phyloP scores from a whole-genome alignment of 1,284 basidiomycete species.

The Sanguinoderma infundibulare region DNA sequence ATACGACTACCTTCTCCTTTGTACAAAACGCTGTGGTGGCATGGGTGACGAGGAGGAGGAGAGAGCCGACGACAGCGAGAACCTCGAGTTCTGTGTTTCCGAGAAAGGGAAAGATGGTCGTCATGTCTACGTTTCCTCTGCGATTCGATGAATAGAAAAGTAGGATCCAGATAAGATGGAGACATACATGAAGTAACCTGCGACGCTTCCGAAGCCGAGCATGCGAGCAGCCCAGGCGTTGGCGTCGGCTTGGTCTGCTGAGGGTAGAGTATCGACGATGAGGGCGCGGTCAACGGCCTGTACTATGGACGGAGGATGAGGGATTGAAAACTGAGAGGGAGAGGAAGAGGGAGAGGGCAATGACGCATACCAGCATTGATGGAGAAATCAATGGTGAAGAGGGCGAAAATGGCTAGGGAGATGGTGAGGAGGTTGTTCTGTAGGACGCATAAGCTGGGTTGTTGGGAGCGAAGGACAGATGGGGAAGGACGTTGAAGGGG shows the following conservation, averaged over 20 bases:
- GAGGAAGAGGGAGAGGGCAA: too few relatives aligned
- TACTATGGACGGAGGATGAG: slow-evolving; percentile 45
- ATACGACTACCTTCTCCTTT: slow-evolving; percentile 77
- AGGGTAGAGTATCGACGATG: slow-evolving; percentile 72
- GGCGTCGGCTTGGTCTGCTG: slow-evolving; percentile 79
- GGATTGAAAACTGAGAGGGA: background rate
- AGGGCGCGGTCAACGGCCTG: slow-evolving; percentile 86
- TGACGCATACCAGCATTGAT: slow-evolving; percentile 78
- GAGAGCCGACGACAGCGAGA: slow-evolving; percentile 59
- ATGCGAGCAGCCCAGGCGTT: slow-evolving; percentile 97
- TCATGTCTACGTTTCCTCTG: slow-evolving; percentile 79
- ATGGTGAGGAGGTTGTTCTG: slow-evolving; percentile 74
- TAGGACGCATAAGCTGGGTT: background rate
- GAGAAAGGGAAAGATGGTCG: slow-evolving; percentile 66
- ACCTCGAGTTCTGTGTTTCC: slow-evolving; percentile 83
- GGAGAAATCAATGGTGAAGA: slow-evolving; percentile 92
- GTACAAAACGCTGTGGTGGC: slow-evolving; percentile 66
- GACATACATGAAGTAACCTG: slow-evolving; percentile 86
- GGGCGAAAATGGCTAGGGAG: slow-evolving; percentile 80
- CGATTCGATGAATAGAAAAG: background rate
- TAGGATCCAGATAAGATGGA: background rate
- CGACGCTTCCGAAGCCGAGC: slow-evolving; percentile 81
- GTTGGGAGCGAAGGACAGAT: background rate
- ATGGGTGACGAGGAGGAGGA: slow-evolving; percentile 59
- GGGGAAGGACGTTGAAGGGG: background rate